Evolutionary conservation across 1,284 basidiomycete species (phyloP), one percentile per base, ranked within the genome.

Genomic region (Ustilago vetiveriae): DNA sequence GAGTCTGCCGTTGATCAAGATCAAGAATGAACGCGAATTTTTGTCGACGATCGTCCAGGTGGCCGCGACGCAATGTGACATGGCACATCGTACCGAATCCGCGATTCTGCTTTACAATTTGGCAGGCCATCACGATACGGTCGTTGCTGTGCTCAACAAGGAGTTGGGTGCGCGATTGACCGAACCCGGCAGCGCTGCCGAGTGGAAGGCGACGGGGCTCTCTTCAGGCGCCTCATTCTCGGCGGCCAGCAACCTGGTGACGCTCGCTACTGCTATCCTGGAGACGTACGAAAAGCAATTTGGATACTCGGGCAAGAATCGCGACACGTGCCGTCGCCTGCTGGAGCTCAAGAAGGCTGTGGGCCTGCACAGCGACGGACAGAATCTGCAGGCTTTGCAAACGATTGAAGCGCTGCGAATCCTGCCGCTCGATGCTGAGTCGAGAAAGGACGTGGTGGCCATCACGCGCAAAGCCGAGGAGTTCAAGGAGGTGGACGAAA

Each of bases 21-120:
- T 98, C 22, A 83, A 87, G 50, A 88, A 90, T 76, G 84, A 85
- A 53, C 85, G 87, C 42, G 88, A 90, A 48, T 96, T 91, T 85
- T 88, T 94, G 52, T 87, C 88, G 30, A 86, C 90, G 35, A 92
- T 98, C 56, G 90, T 98, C 50, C 84, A 89, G 59, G 88, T 88
- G 11, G 91, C 93, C 0, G 92, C 94, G 2, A 86, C 87, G 47
- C 86, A 91, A 75, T 90, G 86, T 85, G 55, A 90, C 86, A 82
- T 88, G 42, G 86, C 87, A 64, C 83, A 85, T 45, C 90, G 91
- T 26, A 89, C 91, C 38, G 87, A 90, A 6, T 93, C 98, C 82
- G 93, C 94, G 2, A 94, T 98, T 83, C 90, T 95, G 82, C 85
- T 99, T 41, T 98, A 93, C 85, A 95, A 98, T 83, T 88, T 98